Conservation (phyloP, 139 green algal species). For the Chlamydomonas schloesseri region DNA sequence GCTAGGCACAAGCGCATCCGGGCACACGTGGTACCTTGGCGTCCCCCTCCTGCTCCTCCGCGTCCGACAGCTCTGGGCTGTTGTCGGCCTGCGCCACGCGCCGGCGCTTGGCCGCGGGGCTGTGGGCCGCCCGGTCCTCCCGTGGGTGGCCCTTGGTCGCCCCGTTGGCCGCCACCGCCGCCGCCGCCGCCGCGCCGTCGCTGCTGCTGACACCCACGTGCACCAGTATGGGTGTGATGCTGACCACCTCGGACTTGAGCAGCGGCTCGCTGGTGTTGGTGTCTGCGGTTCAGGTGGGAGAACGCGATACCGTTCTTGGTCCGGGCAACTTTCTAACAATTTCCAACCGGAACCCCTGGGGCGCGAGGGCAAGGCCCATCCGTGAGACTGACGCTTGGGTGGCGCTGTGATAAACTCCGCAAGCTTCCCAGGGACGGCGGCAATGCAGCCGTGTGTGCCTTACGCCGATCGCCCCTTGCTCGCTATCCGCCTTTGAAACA, state of each 20-base stretch:
- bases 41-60: neutral
- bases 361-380: too few species aligned
- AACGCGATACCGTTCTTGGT: too few species aligned
- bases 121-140: neutral
- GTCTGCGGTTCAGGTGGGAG: neutral
- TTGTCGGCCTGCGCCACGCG: neutral
- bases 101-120: constrained; percentile 2
- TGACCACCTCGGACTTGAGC: constrained; percentile 15
- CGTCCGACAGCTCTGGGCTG: neutral
- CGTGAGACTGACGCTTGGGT: too few species aligned
- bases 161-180: neutral
- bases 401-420: too few species aligned
- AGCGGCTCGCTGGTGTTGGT: neutral
- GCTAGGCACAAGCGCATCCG: neutral
- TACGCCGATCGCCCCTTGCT: too few species aligned
- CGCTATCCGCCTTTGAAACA: too few species aligned
- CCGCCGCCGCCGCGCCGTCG: neutral
- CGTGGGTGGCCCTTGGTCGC: neutral
- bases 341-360: too few species aligned
- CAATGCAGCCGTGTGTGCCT: too few species aligned
- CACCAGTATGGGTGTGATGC: constrained; percentile 10
- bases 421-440: too few species aligned
- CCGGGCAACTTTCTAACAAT: too few species aligned
- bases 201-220: neutral
- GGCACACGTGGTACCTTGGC: neutral